These are phyloP conservation scores for Fusarium sp. DNA, from an alignment of 2,329 filamentous ascomycete genomes.

Conservation along the genomic window DNA sequence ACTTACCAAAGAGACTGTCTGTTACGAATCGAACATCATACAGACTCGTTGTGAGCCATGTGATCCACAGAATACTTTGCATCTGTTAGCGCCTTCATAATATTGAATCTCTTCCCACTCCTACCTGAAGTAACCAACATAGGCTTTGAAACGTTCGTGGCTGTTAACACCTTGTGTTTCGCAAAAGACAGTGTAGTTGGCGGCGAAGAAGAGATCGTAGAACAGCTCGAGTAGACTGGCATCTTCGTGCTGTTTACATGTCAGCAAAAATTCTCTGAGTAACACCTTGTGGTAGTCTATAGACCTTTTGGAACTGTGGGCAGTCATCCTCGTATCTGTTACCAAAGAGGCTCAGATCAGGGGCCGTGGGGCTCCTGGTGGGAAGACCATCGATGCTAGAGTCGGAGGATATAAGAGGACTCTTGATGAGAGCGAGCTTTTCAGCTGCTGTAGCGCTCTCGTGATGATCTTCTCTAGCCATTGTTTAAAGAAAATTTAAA, in stretches of 20 bases:
- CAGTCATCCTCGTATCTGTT: conserved; percentile 37
- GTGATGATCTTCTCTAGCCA: conserved; percentile 21
- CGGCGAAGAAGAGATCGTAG: conserved; percentile 57
- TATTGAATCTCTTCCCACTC: neutral
- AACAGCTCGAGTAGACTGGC: conserved; percentile 51
- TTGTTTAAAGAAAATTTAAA: neutral
- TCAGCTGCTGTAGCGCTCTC: conserved; percentile 16
- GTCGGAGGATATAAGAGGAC: conserved; percentile 39
- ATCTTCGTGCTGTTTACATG: conserved; percentile 45
- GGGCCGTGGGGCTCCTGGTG: neutral
- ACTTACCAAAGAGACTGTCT: conserved; percentile 66
- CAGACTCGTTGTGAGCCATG: conserved; percentile 71
- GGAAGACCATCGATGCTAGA: conserved; percentile 14
- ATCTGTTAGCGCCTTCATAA: neutral
- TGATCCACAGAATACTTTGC: conserved; percentile 69
- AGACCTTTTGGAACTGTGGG: conserved; percentile 42
- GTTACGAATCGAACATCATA: conserved; percentile 73
- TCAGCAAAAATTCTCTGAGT: neutral
- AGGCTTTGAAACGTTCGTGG: conserved; percentile 45
- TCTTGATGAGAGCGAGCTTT: conserved; percentile 47
- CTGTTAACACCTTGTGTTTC: conserved; percentile 46
- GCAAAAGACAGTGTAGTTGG: conserved; percentile 70
- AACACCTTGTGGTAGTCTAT: too few relatives aligned
- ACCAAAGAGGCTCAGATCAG: conserved; percentile 39
- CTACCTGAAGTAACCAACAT: conserved; percentile 50